Percentiles rank a stretch among this genome's conserved stretches.
Evolutionary conservation across 345 rosid genomes (phyloP).

Genomic region (Dipteronia sinensis): DNA sequence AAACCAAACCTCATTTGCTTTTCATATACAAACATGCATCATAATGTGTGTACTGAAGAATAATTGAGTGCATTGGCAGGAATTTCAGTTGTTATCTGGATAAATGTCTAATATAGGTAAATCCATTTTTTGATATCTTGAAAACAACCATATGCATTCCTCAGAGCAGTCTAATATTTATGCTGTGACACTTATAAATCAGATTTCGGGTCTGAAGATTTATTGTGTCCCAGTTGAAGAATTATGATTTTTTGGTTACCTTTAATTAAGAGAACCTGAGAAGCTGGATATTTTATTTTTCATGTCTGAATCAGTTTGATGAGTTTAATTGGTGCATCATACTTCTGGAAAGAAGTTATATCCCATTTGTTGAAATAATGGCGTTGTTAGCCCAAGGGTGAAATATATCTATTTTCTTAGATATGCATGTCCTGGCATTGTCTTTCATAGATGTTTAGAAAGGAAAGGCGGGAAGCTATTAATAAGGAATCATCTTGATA

Average conservation of each 20-base stretch:
- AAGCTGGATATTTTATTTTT: background rate
- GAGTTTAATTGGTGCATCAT: background rate
- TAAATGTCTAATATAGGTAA: background rate
- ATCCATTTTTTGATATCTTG: background rate
- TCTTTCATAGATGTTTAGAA: background rate
- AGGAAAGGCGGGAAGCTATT: background rate
- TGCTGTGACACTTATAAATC: background rate
- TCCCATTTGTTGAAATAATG: background rate
- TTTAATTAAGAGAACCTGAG: background rate
- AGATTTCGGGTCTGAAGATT: background rate
- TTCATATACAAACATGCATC: background rate
- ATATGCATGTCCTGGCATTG: slow-evolving; percentile 6
- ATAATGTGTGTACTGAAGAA: background rate
- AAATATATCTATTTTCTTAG: background rate
- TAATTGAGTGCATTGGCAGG: background rate
- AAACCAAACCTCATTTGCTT: slow-evolving; percentile 1
- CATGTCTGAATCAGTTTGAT: background rate
- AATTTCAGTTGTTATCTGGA: background rate
- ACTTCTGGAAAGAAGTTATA: background rate
- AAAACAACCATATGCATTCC: background rate
- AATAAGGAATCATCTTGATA: slow-evolving; percentile 3
- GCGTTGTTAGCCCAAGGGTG: background rate
- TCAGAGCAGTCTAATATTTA: background rate
- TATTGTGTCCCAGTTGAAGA: background rate
- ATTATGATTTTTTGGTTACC: background rate